Conservation (phyloP, 2,329 filamentous ascomycete genomes). For the Trichoderma citrinoviride region DNA sequence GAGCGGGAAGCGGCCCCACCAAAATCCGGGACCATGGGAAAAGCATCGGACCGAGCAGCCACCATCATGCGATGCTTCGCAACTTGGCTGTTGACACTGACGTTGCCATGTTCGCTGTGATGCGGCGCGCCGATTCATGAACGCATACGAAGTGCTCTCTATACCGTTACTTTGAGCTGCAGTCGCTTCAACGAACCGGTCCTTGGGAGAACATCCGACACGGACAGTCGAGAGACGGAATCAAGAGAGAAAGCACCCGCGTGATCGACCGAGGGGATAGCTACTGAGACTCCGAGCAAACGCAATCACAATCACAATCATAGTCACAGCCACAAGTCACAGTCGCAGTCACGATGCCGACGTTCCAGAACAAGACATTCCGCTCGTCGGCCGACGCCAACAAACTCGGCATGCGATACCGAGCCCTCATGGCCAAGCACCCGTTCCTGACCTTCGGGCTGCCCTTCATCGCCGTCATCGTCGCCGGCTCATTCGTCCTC, state of each 20-base stretch:
- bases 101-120: background rate
- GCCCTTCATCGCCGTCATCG: slow-evolving; percentile 85
- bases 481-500: slow-evolving; percentile 88
- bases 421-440: slow-evolving; percentile 68
- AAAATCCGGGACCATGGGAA: slow-evolving; percentile 13
- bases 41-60: slow-evolving; percentile 17
- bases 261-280: background rate
- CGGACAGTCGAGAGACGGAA: too few relatives aligned
- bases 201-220: too few relatives aligned
- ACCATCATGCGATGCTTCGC: slow-evolving; percentile 7
- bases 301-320: background rate
- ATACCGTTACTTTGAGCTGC: background rate
- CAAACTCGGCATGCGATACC: slow-evolving; percentile 73
- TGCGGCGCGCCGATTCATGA: background rate
- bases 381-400: slow-evolving; percentile 63
- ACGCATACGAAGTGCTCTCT: background rate
- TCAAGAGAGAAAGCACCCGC: background rate
- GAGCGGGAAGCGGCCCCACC: slow-evolving; percentile 10
- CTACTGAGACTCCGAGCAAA: background rate
- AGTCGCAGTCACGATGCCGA: slow-evolving; percentile 30
- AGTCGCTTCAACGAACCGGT: too few relatives aligned
- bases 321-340: background rate
- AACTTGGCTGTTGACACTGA: background rate
- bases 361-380: slow-evolving; percentile 71
- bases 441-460: slow-evolving; percentile 93